Evolutionary conservation across 306 rosid genomes (phyloP), one percentile per base, ranked within the genome.

Genomic region (Inga leiocalycina): DNA sequence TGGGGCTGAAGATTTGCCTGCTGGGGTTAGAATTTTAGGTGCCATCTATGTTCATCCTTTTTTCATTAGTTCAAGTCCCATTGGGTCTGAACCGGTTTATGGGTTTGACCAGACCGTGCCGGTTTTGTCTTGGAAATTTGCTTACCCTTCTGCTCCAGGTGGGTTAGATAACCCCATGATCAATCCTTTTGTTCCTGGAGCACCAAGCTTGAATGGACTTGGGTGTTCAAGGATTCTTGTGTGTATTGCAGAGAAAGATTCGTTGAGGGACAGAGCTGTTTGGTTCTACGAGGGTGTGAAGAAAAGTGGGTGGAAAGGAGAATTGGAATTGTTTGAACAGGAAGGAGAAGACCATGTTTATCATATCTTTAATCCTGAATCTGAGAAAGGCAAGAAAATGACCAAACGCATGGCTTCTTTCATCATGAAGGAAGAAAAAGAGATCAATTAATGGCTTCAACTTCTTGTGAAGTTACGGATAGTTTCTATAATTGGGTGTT

Each of bases 271-370:
- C 20, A 82, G 86, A 86, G 88, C 67, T 27, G 32, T 89, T 76
- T 72, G 65, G 84, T 89, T 75, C 81, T 67, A 43, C 8, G 84
- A 89, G 30, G 79, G 20, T 46, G 49, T 86, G 24, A 84, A 61
- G 72, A 14, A 86, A 7, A 89, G 89, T 82, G 87, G 81, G 6
- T 88, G 91, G 91, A 5, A 62, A 59, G 91, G 89, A 6, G 17
- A 85, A 20, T 1, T 78, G 17, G 87, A 86, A 39, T 45, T 74
- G 49, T 66, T 81, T 79, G 88, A 84, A 17, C 56, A 39, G 69
- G 35, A 81, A 30, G 88, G 75, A 1, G 83, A 76, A 19, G 85
- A 41, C 2, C 88, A 87, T 80, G 82, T 45, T 32, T 84, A 57
- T 35, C 86, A 81, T 4, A 43, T 87, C 15, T 56, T 54, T 24